Percentiles rank a stretch among this genome's conserved stretches.
Conservation (phyloP, 2,329 filamentous ascomycete genomes). For the Diaporthe sp. region DNA sequence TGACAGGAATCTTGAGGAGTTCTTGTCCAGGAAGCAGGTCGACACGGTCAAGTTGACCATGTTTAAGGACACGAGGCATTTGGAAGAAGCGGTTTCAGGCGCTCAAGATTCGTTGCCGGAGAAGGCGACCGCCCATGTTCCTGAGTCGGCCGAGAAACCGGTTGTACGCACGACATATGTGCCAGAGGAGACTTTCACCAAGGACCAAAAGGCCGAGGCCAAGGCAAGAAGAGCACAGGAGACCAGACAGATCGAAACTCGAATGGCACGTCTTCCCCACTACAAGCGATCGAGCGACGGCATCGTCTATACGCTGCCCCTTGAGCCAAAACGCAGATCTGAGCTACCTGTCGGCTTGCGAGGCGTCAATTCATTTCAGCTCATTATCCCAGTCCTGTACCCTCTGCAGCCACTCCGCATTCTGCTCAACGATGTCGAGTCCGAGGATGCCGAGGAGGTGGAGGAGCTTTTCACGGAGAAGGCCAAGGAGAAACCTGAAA, state of each 20-base stretch:
- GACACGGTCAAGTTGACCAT: constrained; percentile 80
- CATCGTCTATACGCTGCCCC: constrained; percentile 77
- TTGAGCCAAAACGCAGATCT: constrained; percentile 74
- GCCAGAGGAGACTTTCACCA: constrained; percentile 65
- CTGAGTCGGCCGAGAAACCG: neutral
- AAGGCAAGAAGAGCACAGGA: constrained; percentile 75
- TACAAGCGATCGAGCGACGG: constrained; percentile 81
- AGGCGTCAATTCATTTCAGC: constrained; percentile 72
- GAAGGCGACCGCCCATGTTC: neutral
- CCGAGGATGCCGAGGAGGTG: constrained; percentile 71
- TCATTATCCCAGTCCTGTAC: constrained; percentile 80
- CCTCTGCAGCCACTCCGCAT: constrained; percentile 78
- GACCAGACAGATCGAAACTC: constrained; percentile 79
- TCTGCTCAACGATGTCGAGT: constrained; percentile 74
- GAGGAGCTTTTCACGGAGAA: constrained; percentile 76
- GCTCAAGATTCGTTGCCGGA: neutral
- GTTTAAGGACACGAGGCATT: constrained; percentile 69
- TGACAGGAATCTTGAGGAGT: constrained; percentile 79
- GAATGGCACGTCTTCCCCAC: constrained; percentile 76
- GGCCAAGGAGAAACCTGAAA: constrained; percentile 67
- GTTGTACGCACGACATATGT: constrained; percentile 51
- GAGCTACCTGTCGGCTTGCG: constrained; percentile 74
- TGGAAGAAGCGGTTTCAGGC: constrained; percentile 47
- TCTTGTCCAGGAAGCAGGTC: constrained; percentile 78
- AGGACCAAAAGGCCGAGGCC: constrained; percentile 73